Base-by-base conservation (phyloP, 202 grass and related monocot genomes). In the Zizania palustris region DNA sequence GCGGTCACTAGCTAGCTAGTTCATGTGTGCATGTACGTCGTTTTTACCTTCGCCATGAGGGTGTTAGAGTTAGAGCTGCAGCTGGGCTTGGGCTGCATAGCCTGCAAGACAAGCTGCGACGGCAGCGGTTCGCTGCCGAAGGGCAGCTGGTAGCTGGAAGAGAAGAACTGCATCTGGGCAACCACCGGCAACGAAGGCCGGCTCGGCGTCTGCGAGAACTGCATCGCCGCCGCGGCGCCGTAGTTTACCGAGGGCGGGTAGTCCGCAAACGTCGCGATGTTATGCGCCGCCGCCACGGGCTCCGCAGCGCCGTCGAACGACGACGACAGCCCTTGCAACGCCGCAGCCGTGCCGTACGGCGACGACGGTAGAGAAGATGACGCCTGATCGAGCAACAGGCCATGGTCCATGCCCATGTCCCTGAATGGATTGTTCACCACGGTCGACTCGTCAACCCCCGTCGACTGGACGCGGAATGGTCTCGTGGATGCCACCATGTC, bases 41-140 rank as follows among this genome's bases (percentile, higher is more conserved):
- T n/a, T n/a, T 34, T 85, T 87, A 92, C 89, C 86, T 84, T 92
- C 48, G 28, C 66, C 75, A 74, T 75, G 43, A 83, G 55, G 57
- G 67, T 37, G 11, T 28, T 78, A 34, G 60, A 11, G 75, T 41
- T 67, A 50, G 75, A 80, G 66, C 66, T 85, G 77, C 74, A 81
- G 82, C 80, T 54, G 49, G 82, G 79, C 69, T 92, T 92, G 12
- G 86, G 80, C 21, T 88, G 79, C 73, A 88, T 45, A 22, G 80
- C 71, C 75, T 88, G 87, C 58, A 84, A 60, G 78, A 93, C 64
- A 78, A 90, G 79, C 55, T 92, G 91, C 53, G 87, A 72, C 66
- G 80, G 59, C 33, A 82, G 69, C 59, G 77, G 68, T 3, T 33
- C 71, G 15, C 83, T 63, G 33, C 84, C 73, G 70, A 90, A 81